A percentile compares a stretch with the other conserved stretches of the same genome.
Conservation (phyloP, 139 green algal genomes). For the Gonium pectorale region DNA sequence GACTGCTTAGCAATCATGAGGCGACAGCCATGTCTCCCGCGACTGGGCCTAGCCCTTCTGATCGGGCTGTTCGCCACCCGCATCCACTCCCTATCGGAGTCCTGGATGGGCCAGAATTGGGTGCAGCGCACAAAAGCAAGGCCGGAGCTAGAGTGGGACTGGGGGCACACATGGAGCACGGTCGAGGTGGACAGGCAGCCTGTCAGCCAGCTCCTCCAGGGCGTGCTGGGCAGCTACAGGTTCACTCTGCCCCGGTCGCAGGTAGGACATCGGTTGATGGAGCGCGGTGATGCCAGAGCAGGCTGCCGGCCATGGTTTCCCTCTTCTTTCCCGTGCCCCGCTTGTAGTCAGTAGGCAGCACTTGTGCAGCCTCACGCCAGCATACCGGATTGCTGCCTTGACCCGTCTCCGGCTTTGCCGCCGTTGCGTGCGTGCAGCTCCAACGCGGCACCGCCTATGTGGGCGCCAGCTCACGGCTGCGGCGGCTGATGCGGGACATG, state of each 20-base stretch:
- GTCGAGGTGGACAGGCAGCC: constrained; percentile 21
- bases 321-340: too few relatives aligned
- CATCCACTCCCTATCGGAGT: neutral
- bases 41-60: too few relatives aligned
- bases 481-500: constrained; percentile 11
- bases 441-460: neutral
- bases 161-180: constrained; percentile 29
- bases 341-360: too few relatives aligned
- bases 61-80: too few relatives aligned
- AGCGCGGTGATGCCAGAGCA: too few relatives aligned
- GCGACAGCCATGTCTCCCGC: too few relatives aligned
- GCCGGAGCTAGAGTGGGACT: constrained; percentile 31
- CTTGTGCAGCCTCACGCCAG: too few relatives aligned
- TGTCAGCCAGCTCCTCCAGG: neutral
- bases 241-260: constrained; percentile 27
- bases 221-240: neutral
- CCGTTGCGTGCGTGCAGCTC: neutral
- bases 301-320: too few relatives aligned
- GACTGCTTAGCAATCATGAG: too few relatives aligned
- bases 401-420: too few relatives aligned
- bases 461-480: neutral
- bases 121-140: neutral
- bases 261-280: neutral
- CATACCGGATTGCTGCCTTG: too few relatives aligned
- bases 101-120: neutral